phyloP scores from a whole-genome alignment of 371 early-diverging fungal species.

The Mortierella sp. region DNA sequence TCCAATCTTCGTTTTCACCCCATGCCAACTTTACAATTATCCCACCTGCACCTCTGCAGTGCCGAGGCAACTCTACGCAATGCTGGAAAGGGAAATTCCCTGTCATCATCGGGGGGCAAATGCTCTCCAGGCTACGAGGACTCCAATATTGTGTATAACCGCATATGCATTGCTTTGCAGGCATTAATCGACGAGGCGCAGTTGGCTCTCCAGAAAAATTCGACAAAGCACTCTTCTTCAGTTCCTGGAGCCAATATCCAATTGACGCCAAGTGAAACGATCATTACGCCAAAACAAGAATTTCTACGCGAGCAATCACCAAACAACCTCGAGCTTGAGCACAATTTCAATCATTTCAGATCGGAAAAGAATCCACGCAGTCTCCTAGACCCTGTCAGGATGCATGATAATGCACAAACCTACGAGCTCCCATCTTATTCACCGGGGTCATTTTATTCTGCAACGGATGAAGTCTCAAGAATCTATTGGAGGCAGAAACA shows the following conservation, averaged over 20 bases:
- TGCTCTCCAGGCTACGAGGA: constrained; percentile 20
- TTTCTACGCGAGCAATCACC: background rate
- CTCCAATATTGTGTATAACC: constrained; percentile 35
- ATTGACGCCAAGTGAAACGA: background rate
- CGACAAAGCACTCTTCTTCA: constrained; percentile 5
- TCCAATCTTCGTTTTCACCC: background rate
- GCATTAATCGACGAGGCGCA: constrained; percentile 39
- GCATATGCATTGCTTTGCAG: constrained; percentile 43
- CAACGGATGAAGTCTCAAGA: constrained; percentile 34
- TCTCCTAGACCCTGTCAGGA: constrained; percentile 4
- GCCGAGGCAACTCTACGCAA: constrained; percentile 7
- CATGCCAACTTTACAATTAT: background rate
- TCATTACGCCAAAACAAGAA: background rate
- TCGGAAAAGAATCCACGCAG: constrained; percentile 8
- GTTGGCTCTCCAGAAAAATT: constrained; percentile 22
- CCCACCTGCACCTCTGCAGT: background rate
- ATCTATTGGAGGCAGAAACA: constrained; percentile 50
- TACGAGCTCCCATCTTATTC: constrained; percentile 2
- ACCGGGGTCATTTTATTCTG: constrained; percentile 21
- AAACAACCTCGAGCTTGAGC: background rate
- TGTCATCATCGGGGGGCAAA: background rate
- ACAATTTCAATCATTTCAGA: constrained; percentile 8
- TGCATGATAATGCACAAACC: background rate
- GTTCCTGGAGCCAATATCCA: background rate
- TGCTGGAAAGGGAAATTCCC: background rate